Evolutionary conservation across 495 filamentous ascomycete species (phyloP).

Genomic region (Penicillium silybi): DNA sequence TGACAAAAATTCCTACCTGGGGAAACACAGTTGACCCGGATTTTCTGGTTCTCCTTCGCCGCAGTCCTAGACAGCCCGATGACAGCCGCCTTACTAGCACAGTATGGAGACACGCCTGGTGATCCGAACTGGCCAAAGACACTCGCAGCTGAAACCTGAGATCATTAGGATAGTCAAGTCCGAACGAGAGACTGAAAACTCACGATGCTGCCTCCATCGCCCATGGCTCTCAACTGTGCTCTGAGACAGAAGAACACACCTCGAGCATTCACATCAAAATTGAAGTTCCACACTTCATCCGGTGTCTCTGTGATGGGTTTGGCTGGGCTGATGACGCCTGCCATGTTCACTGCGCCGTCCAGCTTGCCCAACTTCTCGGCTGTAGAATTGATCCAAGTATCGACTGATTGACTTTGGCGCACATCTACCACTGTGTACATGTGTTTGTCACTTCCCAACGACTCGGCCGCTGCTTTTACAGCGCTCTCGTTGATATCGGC

Average conservation of each 20-base stretch:
- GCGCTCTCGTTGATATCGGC: conserved; percentile 41
- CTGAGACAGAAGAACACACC: conserved; percentile 51
- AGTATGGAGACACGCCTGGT: conserved; percentile 43
- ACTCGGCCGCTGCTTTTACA: conserved; percentile 17
- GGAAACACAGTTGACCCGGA: conserved; percentile 49
- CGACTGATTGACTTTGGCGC: conserved; percentile 30
- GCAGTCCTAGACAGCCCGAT: conserved; percentile 51
- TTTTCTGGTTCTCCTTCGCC: conserved; percentile 46
- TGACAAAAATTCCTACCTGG: conserved; percentile 3
- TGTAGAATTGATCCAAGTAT: conserved; percentile 13
- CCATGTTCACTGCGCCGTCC: conserved; percentile 36
- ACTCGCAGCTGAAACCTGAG: conserved; percentile 34
- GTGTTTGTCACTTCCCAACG: conserved; percentile 9
- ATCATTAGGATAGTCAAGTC: neutral
- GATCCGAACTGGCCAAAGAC: conserved; percentile 47
- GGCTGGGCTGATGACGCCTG: conserved; percentile 37
- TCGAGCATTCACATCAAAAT: conserved; percentile 49
- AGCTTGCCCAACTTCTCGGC: conserved; percentile 1
- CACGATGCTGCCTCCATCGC: conserved; percentile 46
- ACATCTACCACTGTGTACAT: conserved; percentile 34
- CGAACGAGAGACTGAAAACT: conserved; percentile 16
- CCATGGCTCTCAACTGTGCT: conserved; percentile 45
- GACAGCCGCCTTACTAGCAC: conserved; percentile 50
- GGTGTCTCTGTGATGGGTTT: conserved; percentile 28
- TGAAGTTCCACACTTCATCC: conserved; percentile 43